A percentile compares a stretch with the other conserved stretches of the same genome.
Conservation (phyloP, 371 early-diverging fungal species). For the Mortierella sp. region DNA sequence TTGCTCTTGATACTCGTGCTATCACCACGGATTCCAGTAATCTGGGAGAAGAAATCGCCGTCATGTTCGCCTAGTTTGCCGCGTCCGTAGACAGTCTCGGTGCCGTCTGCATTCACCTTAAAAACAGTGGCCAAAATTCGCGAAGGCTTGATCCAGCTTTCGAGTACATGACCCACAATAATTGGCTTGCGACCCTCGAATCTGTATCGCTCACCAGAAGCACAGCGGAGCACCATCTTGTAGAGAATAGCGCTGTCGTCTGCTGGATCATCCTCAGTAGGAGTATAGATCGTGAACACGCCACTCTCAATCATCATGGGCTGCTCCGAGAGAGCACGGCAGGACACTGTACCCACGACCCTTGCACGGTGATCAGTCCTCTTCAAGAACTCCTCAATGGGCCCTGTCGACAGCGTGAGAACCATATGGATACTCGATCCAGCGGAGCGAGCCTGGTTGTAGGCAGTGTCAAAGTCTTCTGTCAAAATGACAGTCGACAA, state of each 20-base stretch:
- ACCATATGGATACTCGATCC: conserved; percentile 52
- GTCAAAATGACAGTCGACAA: conserved; percentile 54
- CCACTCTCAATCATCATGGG: conserved; percentile 56
- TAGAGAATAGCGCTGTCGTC: conserved; percentile 51
- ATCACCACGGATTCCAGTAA: conserved; percentile 38
- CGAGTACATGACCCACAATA: conserved; percentile 22
- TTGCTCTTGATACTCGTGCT: conserved; percentile 26
- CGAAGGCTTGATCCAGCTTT: conserved; percentile 54
- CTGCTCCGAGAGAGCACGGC: conserved; percentile 56
- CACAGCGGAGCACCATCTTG: conserved; percentile 43
- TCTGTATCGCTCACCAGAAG: conserved; percentile 48
- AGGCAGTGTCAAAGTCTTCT: conserved; percentile 46
- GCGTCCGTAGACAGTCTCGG: conserved; percentile 42
- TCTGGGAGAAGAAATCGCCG: conserved; percentile 43
- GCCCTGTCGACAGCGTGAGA: conserved; percentile 44
- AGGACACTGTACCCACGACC: conserved; percentile 54
- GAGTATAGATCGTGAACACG: conserved; percentile 48
- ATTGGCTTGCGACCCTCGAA: conserved; percentile 56
- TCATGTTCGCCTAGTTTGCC: conserved; percentile 50
- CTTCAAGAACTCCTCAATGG: conserved; percentile 39
- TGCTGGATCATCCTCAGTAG: conserved; percentile 41
- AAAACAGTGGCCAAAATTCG: conserved; percentile 47
- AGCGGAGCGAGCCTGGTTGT: conserved; percentile 51
- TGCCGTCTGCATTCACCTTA: conserved; percentile 32
- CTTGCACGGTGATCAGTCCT: conserved; percentile 41